These are phyloP conservation scores for Echinochloa phyllopogon DNA, from an alignment of 176 grass and related monocot genomes.

Conservation along the genomic window DNA sequence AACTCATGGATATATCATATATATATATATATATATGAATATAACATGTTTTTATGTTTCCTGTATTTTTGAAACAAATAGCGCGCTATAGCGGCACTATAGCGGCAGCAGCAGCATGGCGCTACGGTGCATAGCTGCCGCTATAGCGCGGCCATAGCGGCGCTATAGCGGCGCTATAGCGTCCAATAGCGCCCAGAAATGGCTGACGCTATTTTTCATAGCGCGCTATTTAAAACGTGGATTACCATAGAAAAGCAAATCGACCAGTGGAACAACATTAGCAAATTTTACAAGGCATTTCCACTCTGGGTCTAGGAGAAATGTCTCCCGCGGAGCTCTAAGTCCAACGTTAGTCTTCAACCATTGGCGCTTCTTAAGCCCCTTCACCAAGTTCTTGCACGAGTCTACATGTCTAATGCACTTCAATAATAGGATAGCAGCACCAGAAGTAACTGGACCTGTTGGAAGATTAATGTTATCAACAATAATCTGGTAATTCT, in stretches of 20 bases:
- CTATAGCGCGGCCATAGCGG: no score
- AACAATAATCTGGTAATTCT: conserved; percentile 48
- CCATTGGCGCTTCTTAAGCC: conserved; percentile 43
- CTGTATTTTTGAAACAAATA: no score
- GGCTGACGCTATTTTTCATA: no score
- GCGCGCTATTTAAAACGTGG: no score
- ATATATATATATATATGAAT: no score
- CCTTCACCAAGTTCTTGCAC: conserved; percentile 15
- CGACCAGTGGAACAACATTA: conserved; percentile 40
- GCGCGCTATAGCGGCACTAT: no score
- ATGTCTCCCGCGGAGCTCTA: conserved; percentile 46
- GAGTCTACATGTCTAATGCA: conserved; percentile 25
- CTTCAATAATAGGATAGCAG: conserved; percentile 44
- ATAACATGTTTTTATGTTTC: no score
- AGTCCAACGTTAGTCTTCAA: conserved; percentile 45
- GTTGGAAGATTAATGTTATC: conserved; percentile 45
- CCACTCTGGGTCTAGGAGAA: conserved; percentile 42
- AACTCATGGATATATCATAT: no score
- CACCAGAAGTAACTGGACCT: conserved; percentile 34
- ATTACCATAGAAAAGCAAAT: conserved; percentile 42
- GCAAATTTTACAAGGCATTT: conserved; percentile 37
- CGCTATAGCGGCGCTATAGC: no score
- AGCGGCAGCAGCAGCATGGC: no score
- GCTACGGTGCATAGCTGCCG: no score
- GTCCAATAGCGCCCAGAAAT: no score